phyloP scores from a whole-genome alignment of 768 basidiomycete species.

The Leccinum imitatum region DNA sequence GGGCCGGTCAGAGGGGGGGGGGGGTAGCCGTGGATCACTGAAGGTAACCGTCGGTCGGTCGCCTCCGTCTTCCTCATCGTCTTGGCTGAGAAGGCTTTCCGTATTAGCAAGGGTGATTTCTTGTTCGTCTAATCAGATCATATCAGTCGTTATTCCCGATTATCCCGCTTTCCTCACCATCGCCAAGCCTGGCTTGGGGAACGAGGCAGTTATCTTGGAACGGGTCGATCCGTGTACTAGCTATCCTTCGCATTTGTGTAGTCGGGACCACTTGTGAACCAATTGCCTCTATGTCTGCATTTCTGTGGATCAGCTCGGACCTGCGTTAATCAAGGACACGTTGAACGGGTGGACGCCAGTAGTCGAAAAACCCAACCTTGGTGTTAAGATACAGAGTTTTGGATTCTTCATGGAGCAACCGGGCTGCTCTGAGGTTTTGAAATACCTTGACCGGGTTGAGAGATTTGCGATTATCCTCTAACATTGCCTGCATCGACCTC shows the following conservation, averaged over 20 bases:
- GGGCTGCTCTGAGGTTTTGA: not conserved
- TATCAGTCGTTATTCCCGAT: not conserved
- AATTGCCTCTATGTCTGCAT: not conserved
- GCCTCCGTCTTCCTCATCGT: not conserved
- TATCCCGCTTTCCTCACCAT: not conserved
- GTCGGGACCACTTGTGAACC: constrained; percentile 5
- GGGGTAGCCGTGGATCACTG: no score
- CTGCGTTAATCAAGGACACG: not conserved
- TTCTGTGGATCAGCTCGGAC: constrained; percentile 10
- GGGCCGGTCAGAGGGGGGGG: no score
- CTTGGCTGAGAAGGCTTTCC: not conserved
- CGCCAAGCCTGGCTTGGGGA: not conserved
- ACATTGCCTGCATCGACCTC: not conserved
- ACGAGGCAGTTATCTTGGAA: constrained; percentile 4
- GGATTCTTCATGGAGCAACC: not conserved
- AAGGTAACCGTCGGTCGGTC: not conserved
- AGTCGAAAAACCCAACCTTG: not conserved
- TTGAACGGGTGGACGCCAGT: not conserved
- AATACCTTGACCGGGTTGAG: constrained; percentile 3
- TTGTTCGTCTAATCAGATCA: not conserved
- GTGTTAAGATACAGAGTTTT: not conserved
- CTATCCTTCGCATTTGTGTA: constrained; percentile 2
- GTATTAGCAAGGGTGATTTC: not conserved
- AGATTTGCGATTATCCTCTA: constrained; percentile 1
- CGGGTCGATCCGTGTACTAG: not conserved